Conservation (phyloP, 2,329 filamentous ascomycete genomes). For the Pseudovirgaria hyperparasitica region DNA sequence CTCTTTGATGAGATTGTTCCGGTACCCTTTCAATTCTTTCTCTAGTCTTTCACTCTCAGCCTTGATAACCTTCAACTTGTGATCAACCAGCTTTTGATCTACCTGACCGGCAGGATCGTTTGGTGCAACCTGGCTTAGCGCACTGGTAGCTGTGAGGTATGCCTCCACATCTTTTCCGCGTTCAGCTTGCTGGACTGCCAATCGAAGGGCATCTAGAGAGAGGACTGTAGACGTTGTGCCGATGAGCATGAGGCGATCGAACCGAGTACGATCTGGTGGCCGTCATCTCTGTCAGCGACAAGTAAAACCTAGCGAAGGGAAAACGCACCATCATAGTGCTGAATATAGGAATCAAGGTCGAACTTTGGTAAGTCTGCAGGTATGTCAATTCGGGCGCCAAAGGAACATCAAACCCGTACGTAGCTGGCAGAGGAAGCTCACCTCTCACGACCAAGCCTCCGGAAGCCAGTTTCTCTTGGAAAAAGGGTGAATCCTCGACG, state of each 20-base stretch:
- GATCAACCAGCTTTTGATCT: slow-evolving; percentile 66
- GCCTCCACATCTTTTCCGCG: slow-evolving; percentile 56
- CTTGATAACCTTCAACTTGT: slow-evolving; percentile 52
- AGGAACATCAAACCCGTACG: not conserved
- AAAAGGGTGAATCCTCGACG: slow-evolving; percentile 23
- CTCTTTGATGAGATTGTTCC: slow-evolving; percentile 94
- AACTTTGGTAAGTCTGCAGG: slow-evolving; percentile 65
- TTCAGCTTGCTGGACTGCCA: slow-evolving; percentile 66
- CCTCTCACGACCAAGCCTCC: slow-evolving; percentile 20
- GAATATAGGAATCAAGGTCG: slow-evolving; percentile 80
- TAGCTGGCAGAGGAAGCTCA: slow-evolving; percentile 6
- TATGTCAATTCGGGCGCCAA: slow-evolving; percentile 5
- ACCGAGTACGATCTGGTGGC: slow-evolving; percentile 58
- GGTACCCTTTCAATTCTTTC: slow-evolving; percentile 77
- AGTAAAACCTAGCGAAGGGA: not conserved
- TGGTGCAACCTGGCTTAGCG: slow-evolving; percentile 50
- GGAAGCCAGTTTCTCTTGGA: slow-evolving; percentile 15
- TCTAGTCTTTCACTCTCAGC: slow-evolving; percentile 66
- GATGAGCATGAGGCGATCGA: slow-evolving; percentile 71
- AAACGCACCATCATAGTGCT: slow-evolving; percentile 67
- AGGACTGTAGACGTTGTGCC: slow-evolving; percentile 66
- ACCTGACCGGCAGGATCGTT: slow-evolving; percentile 52
- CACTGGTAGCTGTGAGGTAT: slow-evolving; percentile 58
- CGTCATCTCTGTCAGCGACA: not conserved
- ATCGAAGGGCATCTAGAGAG: slow-evolving; percentile 65